Evolutionary conservation across 2,329 filamentous ascomycete species (phyloP), one percentile per base, ranked within the genome.

Genomic region (Aspergillus quadrilineatus): DNA sequence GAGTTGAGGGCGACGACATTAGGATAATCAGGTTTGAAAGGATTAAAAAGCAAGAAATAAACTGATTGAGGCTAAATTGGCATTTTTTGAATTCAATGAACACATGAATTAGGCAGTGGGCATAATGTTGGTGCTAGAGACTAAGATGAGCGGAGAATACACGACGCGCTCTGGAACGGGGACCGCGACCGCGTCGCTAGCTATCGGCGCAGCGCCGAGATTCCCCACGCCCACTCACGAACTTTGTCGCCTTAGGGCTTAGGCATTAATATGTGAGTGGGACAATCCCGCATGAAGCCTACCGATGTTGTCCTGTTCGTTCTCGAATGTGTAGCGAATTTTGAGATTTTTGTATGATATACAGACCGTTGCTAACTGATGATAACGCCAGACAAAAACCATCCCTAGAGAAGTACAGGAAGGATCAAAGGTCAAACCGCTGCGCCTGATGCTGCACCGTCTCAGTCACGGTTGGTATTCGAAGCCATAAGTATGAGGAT

Each of bases 1-100:
- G 70, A 14, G 71, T 72, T 17, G 69, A 71, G 9, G 67, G 65
- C 9, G 65, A 59, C 10, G 70, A 71, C 69, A 73, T 73, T 26
- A 8, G 61, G 51, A 36, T 12, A 12, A 22, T 47, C 2, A 42
- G 10, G 15, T 50, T 15, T 52, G 12, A 4, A 26, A 22, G 17
- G 14, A 15, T 34, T 44, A 6, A 29, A 9, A 45, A 12, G 10
- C 5, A 37, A 14, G 34, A 29, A 22, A 34, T 12, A 6, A 26
- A 47, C 50, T 46, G 54, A 28, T 10, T 50, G 14, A 5, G 12
- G 42, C 14, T 30, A 44, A 29, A 32, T 7, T 48, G 32, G 9
- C 48, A 60, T 60, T 26, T 37, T 59, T 41, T 32, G 36, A 36
- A 30, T 41, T 22, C 43, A 39, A 22, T 26, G 22, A 28, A 10